Conservation (phyloP, 139 green algal genomes). For the Chlamydomonas urium region DNA sequence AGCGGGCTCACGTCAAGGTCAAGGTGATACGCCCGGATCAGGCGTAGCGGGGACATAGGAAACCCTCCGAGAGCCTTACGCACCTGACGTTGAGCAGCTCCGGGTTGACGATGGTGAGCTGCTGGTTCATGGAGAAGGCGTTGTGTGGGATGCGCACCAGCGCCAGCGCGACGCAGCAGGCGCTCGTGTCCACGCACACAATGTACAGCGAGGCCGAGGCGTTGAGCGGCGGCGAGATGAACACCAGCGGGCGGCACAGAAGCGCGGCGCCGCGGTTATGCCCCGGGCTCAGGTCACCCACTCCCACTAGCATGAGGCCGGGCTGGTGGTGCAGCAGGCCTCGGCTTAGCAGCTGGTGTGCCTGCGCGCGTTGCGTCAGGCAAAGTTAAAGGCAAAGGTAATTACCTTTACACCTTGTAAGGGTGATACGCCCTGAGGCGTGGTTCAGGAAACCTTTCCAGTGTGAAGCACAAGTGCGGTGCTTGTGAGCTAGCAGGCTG, state of each 20-base stretch:
- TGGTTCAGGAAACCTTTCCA: too few species aligned
- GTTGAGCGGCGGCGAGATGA: constrained; percentile 22
- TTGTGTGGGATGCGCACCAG: constrained; percentile 14
- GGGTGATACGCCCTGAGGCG: too few species aligned
- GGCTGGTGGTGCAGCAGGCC: background rate
- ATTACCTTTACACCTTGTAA: too few species aligned
- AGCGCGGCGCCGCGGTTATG: constrained; percentile 12
- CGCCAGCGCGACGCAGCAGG: constrained; percentile 16
- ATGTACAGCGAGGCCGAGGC: constrained; percentile 26
- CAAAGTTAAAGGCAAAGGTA: too few species aligned
- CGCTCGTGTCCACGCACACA: constrained; percentile 22
- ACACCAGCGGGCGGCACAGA: constrained; percentile 27
- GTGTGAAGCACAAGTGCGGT: too few species aligned
- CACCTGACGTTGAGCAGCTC: constrained; percentile 13
- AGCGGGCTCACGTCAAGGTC: background rate
- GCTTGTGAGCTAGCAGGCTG: too few species aligned
- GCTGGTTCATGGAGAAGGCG: constrained; percentile 21
- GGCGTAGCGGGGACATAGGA: background rate
- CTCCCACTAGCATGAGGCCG: background rate
- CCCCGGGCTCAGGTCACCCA: constrained; percentile 10
- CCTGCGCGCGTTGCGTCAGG: too few species aligned
- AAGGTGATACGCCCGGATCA: background rate
- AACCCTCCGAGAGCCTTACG: background rate
- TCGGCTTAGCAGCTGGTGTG: background rate
- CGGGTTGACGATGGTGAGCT: constrained; percentile 17